Base-by-base conservation (phyloP, 331 rosid species). In the Phaseolus coccineus region DNA sequence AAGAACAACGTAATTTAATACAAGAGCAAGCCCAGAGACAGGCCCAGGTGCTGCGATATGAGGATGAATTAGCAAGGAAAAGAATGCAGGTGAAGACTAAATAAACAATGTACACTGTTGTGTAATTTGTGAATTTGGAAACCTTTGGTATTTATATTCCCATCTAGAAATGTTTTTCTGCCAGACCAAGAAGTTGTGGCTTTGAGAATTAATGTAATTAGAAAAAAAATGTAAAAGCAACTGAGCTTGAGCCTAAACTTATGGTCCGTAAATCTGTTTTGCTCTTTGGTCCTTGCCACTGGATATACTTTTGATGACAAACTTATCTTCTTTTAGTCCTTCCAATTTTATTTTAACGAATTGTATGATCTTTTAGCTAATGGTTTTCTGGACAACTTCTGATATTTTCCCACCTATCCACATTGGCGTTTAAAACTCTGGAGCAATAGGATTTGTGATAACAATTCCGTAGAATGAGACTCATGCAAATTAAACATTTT, bases 1-100 rank as follows among this genome's bases (percentile, higher is more conserved):
- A 96, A 87, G 97, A 93, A 39, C 97, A 93, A 77, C 87, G 89
- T 28, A 91, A 93, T 83, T 78, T 91, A 75, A 79, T 89, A 63
- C 98, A 96, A 77, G 95, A 93, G 74, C 96, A 93, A 79, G 97
- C 91, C 56, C 95, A 96, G 77, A 81, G 84, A 46, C 85, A 91
- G 88, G 99, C 99, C 40, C 99, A 96, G 82, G 86, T 81, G 89
- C 47, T 88, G 78, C 91, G 97, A 25, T 76, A 69, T 74, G 94
- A 96, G 82, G 98, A 96, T 89, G 99, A 96, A 77, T 69, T 91
- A 75, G 87, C 97, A 48, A 91, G 97, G 83, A 89, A 93, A 82
- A 91, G 98, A 88, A 73, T 91, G 93, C 96, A 93, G 99, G 98
- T 96, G 70, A 83, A 11, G 64, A 71, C 68, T 57, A 56, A 74